These are phyloP conservation scores for Neonectria neomacrospora DNA, from an alignment of 2,329 filamentous ascomycete genomes.

Conservation along the genomic window DNA sequence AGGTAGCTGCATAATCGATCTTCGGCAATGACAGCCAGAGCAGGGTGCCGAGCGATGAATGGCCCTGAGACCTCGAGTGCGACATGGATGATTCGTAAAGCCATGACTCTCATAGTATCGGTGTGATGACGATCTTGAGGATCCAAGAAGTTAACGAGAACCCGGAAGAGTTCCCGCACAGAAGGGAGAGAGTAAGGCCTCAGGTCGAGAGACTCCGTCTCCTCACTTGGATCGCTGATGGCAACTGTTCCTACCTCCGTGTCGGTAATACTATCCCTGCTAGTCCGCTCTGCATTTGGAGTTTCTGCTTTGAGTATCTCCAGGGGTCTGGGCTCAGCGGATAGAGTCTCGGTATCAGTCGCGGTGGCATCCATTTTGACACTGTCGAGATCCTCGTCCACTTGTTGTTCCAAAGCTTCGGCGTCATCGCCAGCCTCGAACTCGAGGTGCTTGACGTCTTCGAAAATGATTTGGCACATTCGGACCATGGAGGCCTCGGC, in stretches of 20 bases:
- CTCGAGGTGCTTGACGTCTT: slow-evolving; percentile 85
- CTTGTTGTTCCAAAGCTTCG: slow-evolving; percentile 72
- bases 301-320: slow-evolving; percentile 32
- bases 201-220: slow-evolving; percentile 66
- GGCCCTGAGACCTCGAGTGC: slow-evolving; percentile 95
- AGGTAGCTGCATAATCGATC: slow-evolving; percentile 93
- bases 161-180: slow-evolving; percentile 92
- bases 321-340: slow-evolving; percentile 33
- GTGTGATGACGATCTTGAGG: slow-evolving; percentile 93
- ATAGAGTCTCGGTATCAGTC: slow-evolving; percentile 35
- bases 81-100: slow-evolving; percentile 94
- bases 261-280: slow-evolving; percentile 66
- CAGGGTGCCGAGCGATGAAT: slow-evolving; percentile 92
- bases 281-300: slow-evolving; percentile 43
- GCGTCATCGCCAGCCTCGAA: slow-evolving; percentile 76
- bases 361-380: slow-evolving; percentile 77
- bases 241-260: slow-evolving; percentile 46
- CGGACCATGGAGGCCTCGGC: slow-evolving; percentile 98
- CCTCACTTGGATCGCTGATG: slow-evolving; percentile 51
- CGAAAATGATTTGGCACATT: slow-evolving; percentile 99
- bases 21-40: slow-evolving; percentile 86
- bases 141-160: slow-evolving; percentile 92
- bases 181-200: slow-evolving; percentile 94
- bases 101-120: slow-evolving; percentile 97
- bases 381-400: slow-evolving; percentile 75